Base-by-base conservation (phyloP, 2,329 filamentous ascomycete species). In the Hirsutella thompsonii region DNA sequence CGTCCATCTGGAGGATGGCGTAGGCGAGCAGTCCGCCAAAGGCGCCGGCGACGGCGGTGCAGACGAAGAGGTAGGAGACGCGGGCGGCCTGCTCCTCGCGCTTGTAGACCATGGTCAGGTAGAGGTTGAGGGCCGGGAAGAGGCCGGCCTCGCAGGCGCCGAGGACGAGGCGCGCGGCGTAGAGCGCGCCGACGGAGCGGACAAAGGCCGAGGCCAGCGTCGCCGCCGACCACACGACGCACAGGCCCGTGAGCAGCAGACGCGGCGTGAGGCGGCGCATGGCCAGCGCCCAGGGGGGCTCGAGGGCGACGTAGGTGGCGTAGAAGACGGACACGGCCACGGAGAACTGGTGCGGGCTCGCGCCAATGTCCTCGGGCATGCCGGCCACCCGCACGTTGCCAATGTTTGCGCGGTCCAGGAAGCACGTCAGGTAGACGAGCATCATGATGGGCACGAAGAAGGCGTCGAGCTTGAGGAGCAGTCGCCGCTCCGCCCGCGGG, bases 381-480 rank as follows among this genome's bases (percentile, higher is more conserved):
- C 57, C 58, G 20, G 54, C 54, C 3, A 59, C 54, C 8, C 58
- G 52, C 14, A 57, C 54, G 39, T 55, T 60, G 44, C 53, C 57
- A 54, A 75, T 73, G 47, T 72, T 73, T 40, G 83, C 79, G 41
- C 74, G 63, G 52, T 79, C 74, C 33, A 76, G 57, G 48, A 72
- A 74, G 45, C 67, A 72, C 4, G 64, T 62, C 18, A 78, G 50
- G 45, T 74, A 78, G 4, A 75, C 62, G 37, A 73, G 53, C 64
- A 72, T 74, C 43, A 76, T 69, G 41, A 75, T 65, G 39, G 59
- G 58, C 3, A 57, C 52, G 18, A 60, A 54, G 38, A 51, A 52
- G 14, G 49, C 29, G 38, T 61, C 58, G 5, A 61, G 54, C 41
- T 61, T 61, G 32, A 47, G 41, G 13, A 61, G 47, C 4, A 59